Percentiles rank a stretch among this genome's conserved stretches.
Evolutionary conservation across 1,284 basidiomycete genomes (phyloP).

Genomic region (Bondarzewia mesenterica): DNA sequence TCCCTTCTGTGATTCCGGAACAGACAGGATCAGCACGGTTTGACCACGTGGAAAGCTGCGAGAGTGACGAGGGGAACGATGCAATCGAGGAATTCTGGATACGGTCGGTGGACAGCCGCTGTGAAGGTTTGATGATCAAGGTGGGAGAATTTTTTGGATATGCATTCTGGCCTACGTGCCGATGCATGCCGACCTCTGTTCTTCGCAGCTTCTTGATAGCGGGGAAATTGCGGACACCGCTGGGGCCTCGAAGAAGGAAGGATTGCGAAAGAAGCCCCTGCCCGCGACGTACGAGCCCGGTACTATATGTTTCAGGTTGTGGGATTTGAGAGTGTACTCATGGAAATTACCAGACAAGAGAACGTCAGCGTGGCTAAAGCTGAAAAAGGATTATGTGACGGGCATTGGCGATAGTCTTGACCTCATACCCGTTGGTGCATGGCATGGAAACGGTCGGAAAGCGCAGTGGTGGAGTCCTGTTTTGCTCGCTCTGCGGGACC

Average conservation of each 20-base stretch:
- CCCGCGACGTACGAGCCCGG: conserved; percentile 89
- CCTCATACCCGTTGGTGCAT: conserved; percentile 74
- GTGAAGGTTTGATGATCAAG: conserved; percentile 94
- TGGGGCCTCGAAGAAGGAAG: conserved; percentile 24
- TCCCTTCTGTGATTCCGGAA: conserved; percentile 45
- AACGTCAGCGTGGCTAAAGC: conserved; percentile 74
- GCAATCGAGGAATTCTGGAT: conserved; percentile 76
- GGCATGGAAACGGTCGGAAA: conserved; percentile 92
- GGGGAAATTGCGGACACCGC: conserved; percentile 32
- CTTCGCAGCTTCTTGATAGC: conserved; percentile 49
- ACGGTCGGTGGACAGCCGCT: conserved; percentile 71
- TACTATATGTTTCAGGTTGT: conserved; percentile 18
- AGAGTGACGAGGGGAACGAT: conserved; percentile 57
- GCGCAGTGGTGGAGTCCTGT: conserved; percentile 92
- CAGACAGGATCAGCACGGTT: conserved; percentile 55
- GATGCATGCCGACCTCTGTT: background rate
- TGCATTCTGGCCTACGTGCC: background rate
- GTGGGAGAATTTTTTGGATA: conserved; percentile 30
- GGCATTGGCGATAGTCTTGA: conserved; percentile 59
- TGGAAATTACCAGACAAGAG: conserved; percentile 45
- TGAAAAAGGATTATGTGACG: conserved; percentile 75
- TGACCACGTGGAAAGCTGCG: conserved; percentile 70
- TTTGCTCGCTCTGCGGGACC: conserved; percentile 77
- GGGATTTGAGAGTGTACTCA: background rate
- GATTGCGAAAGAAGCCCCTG: conserved; percentile 57